Percentiles rank a stretch among this genome's conserved stretches.
These are phyloP conservation scores for Ceratopteris richardii DNA, from an alignment of 75 land plant species.

Conservation along the genomic window DNA sequence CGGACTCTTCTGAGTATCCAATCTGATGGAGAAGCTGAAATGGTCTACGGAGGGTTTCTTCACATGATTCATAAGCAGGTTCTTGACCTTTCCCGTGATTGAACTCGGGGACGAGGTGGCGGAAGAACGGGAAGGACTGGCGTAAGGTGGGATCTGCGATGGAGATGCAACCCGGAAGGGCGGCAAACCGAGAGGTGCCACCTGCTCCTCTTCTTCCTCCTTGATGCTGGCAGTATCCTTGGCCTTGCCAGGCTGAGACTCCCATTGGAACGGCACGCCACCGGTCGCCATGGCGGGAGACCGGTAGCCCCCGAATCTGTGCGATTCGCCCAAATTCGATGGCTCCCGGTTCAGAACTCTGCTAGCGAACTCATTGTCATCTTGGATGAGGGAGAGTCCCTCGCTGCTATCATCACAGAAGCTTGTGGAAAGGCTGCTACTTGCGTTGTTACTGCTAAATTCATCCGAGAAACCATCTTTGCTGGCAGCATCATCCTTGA, in stretches of 20 bases:
- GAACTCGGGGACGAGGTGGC: neutral
- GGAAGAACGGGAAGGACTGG: neutral
- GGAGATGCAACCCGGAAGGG: neutral
- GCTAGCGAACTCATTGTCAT: neutral
- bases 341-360: neutral
- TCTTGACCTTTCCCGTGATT: neutral
- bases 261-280: constrained; percentile 1
- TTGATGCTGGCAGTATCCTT: neutral
- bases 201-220: neutral
- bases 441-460: neutral
- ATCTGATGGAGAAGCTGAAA: neutral
- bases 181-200: neutral
- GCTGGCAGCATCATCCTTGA: neutral
- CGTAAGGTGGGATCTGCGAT: neutral
- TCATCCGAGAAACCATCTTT: neutral
- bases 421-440: too few species aligned
- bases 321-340: neutral
- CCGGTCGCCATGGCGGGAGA: neutral
- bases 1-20: neutral
- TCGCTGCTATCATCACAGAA: too few species aligned
- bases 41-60: neutral
- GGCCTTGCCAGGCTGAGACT: neutral
- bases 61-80: neutral
- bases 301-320: neutral
- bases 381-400: neutral